Conservation (phyloP, 1,284 basidiomycete species). For the Athelia psychrophila region DNA sequence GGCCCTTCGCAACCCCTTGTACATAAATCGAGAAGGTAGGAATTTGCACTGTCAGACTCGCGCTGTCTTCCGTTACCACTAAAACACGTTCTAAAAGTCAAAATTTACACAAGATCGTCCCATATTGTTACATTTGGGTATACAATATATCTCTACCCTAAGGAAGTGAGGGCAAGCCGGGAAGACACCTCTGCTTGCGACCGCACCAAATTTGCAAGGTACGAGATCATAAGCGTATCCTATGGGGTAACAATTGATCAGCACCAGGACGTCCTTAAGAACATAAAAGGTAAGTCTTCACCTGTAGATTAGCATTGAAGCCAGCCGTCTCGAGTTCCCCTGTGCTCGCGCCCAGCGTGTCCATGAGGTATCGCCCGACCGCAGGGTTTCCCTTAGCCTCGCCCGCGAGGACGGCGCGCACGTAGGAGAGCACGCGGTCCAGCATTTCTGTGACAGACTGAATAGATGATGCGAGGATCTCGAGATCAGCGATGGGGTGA, state of each 20-base stretch:
- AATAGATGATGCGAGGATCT: slow-evolving; percentile 71
- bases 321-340: slow-evolving; percentile 69
- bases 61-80: too few species aligned
- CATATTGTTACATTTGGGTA: too few species aligned
- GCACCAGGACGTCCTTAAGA: slow-evolving; percentile 3
- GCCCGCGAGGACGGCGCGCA: slow-evolving; percentile 79
- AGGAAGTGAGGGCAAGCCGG: slow-evolving; percentile 77
- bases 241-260: slow-evolving; percentile 30
- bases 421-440: slow-evolving; percentile 85
- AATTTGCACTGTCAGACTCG: too few species aligned
- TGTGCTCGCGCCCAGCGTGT: slow-evolving; percentile 74
- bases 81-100: too few species aligned
- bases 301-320: slow-evolving; percentile 76
- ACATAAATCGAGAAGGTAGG: too few species aligned
- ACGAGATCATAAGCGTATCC: slow-evolving; percentile 94
- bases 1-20: too few species aligned
- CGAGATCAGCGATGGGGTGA: slow-evolving; percentile 55
- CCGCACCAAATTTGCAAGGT: slow-evolving; percentile 91
- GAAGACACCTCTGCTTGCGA: slow-evolving; percentile 94
- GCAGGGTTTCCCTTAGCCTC: slow-evolving; percentile 82
- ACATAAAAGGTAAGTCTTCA: slow-evolving; percentile 25
- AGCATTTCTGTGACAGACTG: slow-evolving; percentile 76
- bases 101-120: too few species aligned
- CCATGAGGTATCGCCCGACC: slow-evolving; percentile 90
- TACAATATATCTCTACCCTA: neutral